Conservation (phyloP, 2,329 filamentous ascomycete genomes). For the Phaeosphaeriaceae sp. region DNA sequence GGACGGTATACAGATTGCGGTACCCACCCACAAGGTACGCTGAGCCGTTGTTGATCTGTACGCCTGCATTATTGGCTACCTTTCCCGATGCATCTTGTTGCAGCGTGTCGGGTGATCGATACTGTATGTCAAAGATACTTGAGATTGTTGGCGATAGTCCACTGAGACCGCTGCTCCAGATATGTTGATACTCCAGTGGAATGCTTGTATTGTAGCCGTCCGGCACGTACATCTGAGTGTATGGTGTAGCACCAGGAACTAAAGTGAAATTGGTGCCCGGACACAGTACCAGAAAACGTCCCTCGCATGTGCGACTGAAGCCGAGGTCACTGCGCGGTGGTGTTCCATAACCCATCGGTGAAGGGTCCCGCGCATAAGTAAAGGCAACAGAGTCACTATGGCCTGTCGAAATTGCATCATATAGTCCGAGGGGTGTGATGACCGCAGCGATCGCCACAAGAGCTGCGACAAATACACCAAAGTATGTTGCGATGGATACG, state of each 20-base stretch:
- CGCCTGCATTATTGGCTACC: background rate
- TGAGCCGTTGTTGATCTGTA: constrained; percentile 39
- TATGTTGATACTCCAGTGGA: constrained; percentile 41
- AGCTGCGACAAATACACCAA: constrained; percentile 20
- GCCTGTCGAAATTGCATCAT: constrained; percentile 46
- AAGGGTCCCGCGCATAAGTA: constrained; percentile 47
- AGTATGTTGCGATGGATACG: constrained; percentile 17
- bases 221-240: constrained; percentile 1
- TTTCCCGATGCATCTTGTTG: constrained; percentile 1
- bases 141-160: constrained; percentile 43
- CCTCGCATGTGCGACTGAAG: constrained; percentile 45
- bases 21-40: constrained; percentile 39
- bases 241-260: background rate
- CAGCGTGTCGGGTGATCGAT: constrained; percentile 14
- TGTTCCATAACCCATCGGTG: constrained; percentile 51
- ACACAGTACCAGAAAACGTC: background rate
- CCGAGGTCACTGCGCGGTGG: constrained; percentile 41
- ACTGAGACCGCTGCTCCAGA: constrained; percentile 49
- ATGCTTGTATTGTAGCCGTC: constrained; percentile 43
- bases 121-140: constrained; percentile 55
- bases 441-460: constrained; percentile 53
- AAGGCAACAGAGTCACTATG: constrained; percentile 35
- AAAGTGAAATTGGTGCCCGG: background rate
- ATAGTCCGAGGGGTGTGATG: constrained; percentile 56
- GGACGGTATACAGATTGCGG: constrained; percentile 38